Conservation (phyloP, 1,139 yeast species). For the Blastobotrys apis region DNA sequence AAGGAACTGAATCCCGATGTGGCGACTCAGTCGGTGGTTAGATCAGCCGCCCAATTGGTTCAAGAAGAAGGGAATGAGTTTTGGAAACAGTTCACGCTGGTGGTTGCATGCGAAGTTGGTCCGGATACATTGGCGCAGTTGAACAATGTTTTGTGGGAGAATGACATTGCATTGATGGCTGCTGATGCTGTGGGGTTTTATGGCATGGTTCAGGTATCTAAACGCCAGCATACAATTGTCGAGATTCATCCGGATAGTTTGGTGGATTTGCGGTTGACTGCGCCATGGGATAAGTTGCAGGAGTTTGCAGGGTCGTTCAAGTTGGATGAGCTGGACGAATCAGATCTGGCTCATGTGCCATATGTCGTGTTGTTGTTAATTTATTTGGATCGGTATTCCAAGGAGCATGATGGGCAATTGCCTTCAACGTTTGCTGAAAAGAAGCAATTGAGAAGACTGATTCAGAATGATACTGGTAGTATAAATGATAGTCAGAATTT, state of each 20-base stretch:
- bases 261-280: slow-evolving; percentile 64
- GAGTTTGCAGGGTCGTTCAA: slow-evolving; percentile 50
- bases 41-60: slow-evolving; percentile 24
- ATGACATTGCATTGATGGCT: slow-evolving; percentile 51
- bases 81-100: slow-evolving; percentile 54
- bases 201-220: slow-evolving; percentile 55
- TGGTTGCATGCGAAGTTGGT: slow-evolving; percentile 43
- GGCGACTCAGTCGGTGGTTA: slow-evolving; percentile 37
- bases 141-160: slow-evolving; percentile 41
- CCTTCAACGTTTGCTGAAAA: slow-evolving; percentile 50
- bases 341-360: slow-evolving; percentile 68
- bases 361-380: slow-evolving; percentile 62
- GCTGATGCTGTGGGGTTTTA: slow-evolving; percentile 60
- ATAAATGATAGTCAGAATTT: slow-evolving; percentile 53
- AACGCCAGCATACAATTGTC: slow-evolving; percentile 56
- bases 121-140: slow-evolving; percentile 30
- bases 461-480: slow-evolving; percentile 17
- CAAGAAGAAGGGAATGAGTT: slow-evolving; percentile 11
- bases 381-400: slow-evolving; percentile 47
- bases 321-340: slow-evolving; percentile 44
- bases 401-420: slow-evolving; percentile 32
- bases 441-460: slow-evolving; percentile 42
- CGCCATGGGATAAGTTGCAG: slow-evolving; percentile 72
- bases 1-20: slow-evolving; percentile 62
- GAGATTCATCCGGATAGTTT: slow-evolving; percentile 71